A percentile compares a stretch with the other conserved stretches of the same genome.
Conservation (phyloP, 2,329 filamentous ascomycete genomes). For the Cercospora sp. region DNA sequence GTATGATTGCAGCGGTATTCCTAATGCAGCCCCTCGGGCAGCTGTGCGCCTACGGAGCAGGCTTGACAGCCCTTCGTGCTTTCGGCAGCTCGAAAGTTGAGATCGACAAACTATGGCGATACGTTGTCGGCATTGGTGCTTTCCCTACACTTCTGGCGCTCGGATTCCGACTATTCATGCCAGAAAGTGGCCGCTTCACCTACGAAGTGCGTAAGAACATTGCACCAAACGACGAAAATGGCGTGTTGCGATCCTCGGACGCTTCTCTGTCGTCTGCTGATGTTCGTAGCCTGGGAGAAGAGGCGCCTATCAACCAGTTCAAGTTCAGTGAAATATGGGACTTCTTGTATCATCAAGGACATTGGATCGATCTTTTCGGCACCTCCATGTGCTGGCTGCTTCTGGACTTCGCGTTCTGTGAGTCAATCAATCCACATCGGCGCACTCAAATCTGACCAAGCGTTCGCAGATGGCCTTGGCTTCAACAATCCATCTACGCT, state of each 20-base stretch:
- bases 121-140: conserved; percentile 45
- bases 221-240: conserved; percentile 31
- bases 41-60: conserved; percentile 34
- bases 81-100: conserved; percentile 35
- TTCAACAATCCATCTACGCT: conserved; percentile 29
- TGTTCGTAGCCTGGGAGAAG: conserved; percentile 22
- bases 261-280: conserved; percentile 1
- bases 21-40: conserved; percentile 48
- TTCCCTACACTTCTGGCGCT: conserved; percentile 43
- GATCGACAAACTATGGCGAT: conserved; percentile 45
- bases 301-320: conserved; percentile 24
- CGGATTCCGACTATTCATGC: conserved; percentile 45
- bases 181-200: conserved; percentile 45
- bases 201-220: conserved; percentile 43
- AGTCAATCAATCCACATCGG: neutral
- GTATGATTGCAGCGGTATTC: conserved; percentile 48
- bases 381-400: conserved; percentile 29
- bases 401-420: conserved; percentile 26
- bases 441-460: neutral
- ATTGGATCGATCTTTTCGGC: conserved; percentile 28
- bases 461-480: conserved; percentile 24
- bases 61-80: conserved; percentile 20
- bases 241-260: neutral
- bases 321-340: conserved; percentile 17
- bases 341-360: conserved; percentile 28